Evolutionary conservation across 495 filamentous ascomycete genomes (phyloP), one percentile per base, ranked within the genome.

Genomic region (Podospora pseudoanserina): DNA sequence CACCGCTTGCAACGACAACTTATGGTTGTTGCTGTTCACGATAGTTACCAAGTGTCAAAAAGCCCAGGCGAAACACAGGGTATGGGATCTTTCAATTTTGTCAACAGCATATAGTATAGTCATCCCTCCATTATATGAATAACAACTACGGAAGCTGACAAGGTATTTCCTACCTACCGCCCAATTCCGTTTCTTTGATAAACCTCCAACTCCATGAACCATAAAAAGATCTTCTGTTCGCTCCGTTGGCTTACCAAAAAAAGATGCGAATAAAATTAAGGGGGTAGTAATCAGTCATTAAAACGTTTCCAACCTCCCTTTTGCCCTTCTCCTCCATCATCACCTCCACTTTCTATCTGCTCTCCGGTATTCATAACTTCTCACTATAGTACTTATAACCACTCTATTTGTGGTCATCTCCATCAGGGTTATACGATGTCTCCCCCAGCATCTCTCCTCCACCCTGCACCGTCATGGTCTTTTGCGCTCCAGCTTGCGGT

Each of bases 371-470:
- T 49, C 9, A 49, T 49, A 49, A 32, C 7, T 7, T 32, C 30
- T 32, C 30, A 4, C 4, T 7, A 32, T 7, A 32, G 30, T 7
- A 4, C 30, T 5, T 32, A 32, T 32, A 32, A 32, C 30, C 7
- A 7, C 30, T 49, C 15, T 49, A 49, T 49, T 49, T 49, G 39
- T 49, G 39, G 39, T 80, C 79, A 6, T 86, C 86, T 65, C 86
- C 80, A 60, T 91, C 89, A 5, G 89, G 89, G 28, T 86, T 86
- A 72, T 90, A 91, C 68, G 77, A 87, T 30, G 89, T 91, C 75
- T 89, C 89, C 18, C 89, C 89, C 39, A 91, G 77, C 81, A 90
- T 84, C 15, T 79, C 76, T 18, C 67, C 65, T 9, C 53, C 60
- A 13, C 30, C 32, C 20, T 65, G 69, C 59, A 67, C 72, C 66